phyloP scores from a whole-genome alignment of 75 land plant species.

The Isoetes taiwanensis region DNA sequence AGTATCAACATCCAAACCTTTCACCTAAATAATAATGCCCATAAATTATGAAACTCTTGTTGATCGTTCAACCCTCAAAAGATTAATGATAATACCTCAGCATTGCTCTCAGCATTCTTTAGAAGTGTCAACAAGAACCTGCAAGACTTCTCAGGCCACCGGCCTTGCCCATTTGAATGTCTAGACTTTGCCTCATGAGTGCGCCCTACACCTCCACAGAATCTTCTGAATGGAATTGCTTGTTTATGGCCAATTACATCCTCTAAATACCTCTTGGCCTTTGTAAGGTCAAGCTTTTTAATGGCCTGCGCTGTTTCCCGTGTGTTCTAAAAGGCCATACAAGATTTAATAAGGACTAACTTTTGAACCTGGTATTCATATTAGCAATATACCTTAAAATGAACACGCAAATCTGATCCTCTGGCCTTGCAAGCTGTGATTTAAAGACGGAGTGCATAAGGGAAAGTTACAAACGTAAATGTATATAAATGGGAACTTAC shows the following conservation, averaged over 20 bases:
- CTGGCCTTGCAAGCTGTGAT: constrained; percentile 83
- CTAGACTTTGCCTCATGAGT: constrained; percentile 88
- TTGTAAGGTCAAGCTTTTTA: constrained; percentile 56
- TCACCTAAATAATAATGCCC: constrained; percentile 41
- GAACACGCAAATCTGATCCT: constrained; percentile 83
- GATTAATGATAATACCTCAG: constrained; percentile 37
- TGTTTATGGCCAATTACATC: constrained; percentile 89
- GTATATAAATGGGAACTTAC: neutral
- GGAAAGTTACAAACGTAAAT: neutral
- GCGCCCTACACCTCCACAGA: constrained; percentile 88
- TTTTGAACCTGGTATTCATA: neutral
- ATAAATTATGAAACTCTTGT: neutral
- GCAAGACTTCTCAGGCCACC: constrained; percentile 87
- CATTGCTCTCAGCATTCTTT: constrained; percentile 91
- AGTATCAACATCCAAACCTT: constrained; percentile 85
- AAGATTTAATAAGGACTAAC: neutral
- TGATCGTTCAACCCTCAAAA: neutral
- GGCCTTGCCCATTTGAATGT: constrained; percentile 76
- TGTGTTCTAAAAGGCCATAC: constrained; percentile 40
- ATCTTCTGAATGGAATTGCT: constrained; percentile 72
- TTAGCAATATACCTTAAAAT: constrained; percentile 57
- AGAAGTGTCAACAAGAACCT: constrained; percentile 53
- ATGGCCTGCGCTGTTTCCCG: constrained; percentile 84
- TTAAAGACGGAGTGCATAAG: too few relatives aligned
- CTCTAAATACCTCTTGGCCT: constrained; percentile 90